A percentile compares a stretch with the other conserved stretches of the same genome.
Conservation (phyloP, 202 grass and related monocot species). For the Dendrocalamus latiflorus region DNA sequence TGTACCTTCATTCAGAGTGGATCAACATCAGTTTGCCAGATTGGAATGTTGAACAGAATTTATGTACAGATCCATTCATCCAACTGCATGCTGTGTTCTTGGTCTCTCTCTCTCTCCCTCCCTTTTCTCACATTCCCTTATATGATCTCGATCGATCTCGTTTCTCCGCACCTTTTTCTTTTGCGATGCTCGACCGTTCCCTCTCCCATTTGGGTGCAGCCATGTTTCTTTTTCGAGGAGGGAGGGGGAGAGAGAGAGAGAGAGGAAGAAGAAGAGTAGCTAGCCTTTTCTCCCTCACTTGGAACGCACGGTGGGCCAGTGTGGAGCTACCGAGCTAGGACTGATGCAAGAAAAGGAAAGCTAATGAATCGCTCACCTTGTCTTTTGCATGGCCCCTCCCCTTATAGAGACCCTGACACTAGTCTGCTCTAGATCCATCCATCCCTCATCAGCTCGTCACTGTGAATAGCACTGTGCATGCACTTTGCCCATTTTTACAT, state of each 20-base stretch:
- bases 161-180: neutral
- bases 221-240: conserved; percentile 19
- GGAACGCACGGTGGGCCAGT: neutral
- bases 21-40: neutral
- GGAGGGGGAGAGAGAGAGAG: neutral
- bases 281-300: conserved; percentile 28
- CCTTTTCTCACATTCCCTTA: neutral
- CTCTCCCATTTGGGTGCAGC: neutral
- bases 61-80: neutral
- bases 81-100: neutral
- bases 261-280: conserved; percentile 57
- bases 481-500: conserved; percentile 12
- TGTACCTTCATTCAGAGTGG: neutral
- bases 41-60: neutral
- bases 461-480: conserved; percentile 24
- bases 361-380: conserved; percentile 8
- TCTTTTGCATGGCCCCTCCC: conserved; percentile 24
- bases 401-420: neutral
- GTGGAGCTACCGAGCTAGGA: neutral
- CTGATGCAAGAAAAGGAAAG: neutral
- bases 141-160: neutral
- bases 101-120: neutral
- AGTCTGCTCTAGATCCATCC: neutral
- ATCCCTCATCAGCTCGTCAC: neutral
- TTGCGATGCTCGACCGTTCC: neutral